Evolutionary conservation across 164 flowering plant species (phyloP), one percentile per base, ranked within the genome.

Genomic region (Buxus sempervirens): DNA sequence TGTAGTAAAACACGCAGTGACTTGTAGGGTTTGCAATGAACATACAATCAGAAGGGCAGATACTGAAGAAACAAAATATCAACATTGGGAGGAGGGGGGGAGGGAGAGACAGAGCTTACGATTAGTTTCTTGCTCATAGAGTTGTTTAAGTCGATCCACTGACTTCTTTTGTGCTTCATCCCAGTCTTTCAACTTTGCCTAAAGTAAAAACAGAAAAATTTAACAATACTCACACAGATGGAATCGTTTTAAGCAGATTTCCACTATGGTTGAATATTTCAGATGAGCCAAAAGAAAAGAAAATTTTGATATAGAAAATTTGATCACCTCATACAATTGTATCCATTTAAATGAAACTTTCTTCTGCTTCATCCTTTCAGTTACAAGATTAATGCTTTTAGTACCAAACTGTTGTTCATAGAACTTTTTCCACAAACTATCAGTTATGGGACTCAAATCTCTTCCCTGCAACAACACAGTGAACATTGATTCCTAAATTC

Each of bases 371-470:
- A 88, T 85, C 78, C 81, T 82, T 81, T 82, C 77, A 49, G 80
- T 59, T 5, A 83, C 88, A 63, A 23, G 26, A 64, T 76, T 73
- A 45, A 70, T 27, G 56, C 69, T 78, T 56, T 73, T 62, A 22
- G 13, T 64, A 66, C 91, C 88, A 76, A 90, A 95, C 28, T 86
- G 68, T n/a, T 54, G 59, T 62, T 75, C 81, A 76, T 80, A 91
- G 64, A 90, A 90, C 32, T 58, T 81, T 67, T 81, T 88, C 98
- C 97, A 94, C 56, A 90, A 68, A 9, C 71, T 76, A 81, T 94
- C 86, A 19, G 97, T 94, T 0, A 83, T 82, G 19, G 88, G 83
- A 76, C 85, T 94, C 74, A 94, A 76, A 79, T 91, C 97, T 64
- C 90, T 84, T 70, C 80, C 97, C 97, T 94, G 59, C 51, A 81